Conservation (phyloP, 805 yeast species). For the Saccharomycopsis synnaedendra region DNA sequence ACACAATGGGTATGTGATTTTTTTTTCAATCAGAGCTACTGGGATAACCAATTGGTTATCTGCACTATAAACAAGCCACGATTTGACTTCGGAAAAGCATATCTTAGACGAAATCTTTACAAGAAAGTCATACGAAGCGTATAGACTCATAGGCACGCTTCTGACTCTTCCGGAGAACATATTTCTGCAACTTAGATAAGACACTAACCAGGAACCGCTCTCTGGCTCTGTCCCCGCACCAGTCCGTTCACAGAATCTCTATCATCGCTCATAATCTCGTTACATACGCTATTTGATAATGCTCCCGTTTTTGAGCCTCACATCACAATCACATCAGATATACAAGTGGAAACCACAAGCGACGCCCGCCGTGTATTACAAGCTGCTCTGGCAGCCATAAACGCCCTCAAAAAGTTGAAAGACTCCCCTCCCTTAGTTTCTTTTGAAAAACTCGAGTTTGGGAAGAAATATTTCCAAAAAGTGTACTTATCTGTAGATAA, state of each 20-base stretch:
- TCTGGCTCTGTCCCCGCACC: slow-evolving; percentile 68
- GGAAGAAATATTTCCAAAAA: slow-evolving; percentile 16
- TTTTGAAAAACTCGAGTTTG: slow-evolving; percentile 10
- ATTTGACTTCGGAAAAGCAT: too few species aligned
- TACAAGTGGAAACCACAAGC: slow-evolving; percentile 36
- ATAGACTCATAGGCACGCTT: too few species aligned
- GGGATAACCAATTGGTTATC: too few species aligned
- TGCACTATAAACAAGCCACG: too few species aligned
- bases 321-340: slow-evolving; percentile 58
- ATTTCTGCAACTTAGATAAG: too few species aligned
- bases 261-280: slow-evolving; percentile 46
- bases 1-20: too few species aligned
- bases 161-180: too few species aligned
- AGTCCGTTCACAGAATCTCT: slow-evolving; percentile 45
- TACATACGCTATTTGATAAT: slow-evolving; percentile 61
- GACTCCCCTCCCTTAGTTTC: slow-evolving; percentile 2
- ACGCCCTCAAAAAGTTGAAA: slow-evolving; percentile 23
- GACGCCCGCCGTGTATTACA: slow-evolving; percentile 51
- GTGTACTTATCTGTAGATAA: slow-evolving; percentile 29
- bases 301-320: slow-evolving; percentile 68
- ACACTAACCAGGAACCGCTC: slow-evolving; percentile 24
- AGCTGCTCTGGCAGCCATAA: slow-evolving; percentile 46
- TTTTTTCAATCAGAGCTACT: too few species aligned
- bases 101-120: too few species aligned
- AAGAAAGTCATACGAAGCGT: too few species aligned